Conservation (phyloP, 805 yeast genomes). For the Barnettozyma sucrosica region DNA sequence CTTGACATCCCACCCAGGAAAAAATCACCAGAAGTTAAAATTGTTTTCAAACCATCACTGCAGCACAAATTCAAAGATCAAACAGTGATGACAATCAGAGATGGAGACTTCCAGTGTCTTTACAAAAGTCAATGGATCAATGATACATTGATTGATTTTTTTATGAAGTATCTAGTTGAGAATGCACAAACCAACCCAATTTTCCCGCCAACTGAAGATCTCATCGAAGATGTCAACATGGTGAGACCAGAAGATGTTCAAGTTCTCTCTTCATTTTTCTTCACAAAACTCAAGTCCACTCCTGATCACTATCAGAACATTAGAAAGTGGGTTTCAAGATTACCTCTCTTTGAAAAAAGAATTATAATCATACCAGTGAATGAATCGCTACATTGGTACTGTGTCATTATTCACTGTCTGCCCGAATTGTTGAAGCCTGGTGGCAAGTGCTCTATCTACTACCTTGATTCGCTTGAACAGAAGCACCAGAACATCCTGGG, state of each 20-base stretch:
- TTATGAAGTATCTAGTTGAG: constrained; percentile 54
- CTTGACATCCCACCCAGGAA: background rate
- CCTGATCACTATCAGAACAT: constrained; percentile 52
- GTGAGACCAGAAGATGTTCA: constrained; percentile 34
- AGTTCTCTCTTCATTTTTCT: constrained; percentile 81
- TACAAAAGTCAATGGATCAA: constrained; percentile 83
- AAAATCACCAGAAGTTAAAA: constrained; percentile 7
- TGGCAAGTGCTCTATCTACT: constrained; percentile 27
- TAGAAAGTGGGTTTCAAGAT: constrained; percentile 70
- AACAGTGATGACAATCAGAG: constrained; percentile 49
- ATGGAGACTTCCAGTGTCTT: constrained; percentile 72
- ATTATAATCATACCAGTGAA: constrained; percentile 77
- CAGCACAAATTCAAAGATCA: constrained; percentile 49
- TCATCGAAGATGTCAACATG: constrained; percentile 24
- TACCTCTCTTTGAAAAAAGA: constrained; percentile 53
- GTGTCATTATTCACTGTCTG: constrained; percentile 62
- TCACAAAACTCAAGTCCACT: constrained; percentile 49
- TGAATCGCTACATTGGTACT: constrained; percentile 81
- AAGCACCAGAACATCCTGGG: constrained; percentile 44
- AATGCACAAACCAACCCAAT: constrained; percentile 13
- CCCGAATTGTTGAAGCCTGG: constrained; percentile 24
- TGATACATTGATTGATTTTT: constrained; percentile 84
- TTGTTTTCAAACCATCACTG: constrained; percentile 36
- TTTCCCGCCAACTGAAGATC: constrained; percentile 2
- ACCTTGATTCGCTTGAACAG: constrained; percentile 73